phyloP scores from a whole-genome alignment of 1,139 yeast genomes.

The Pichia sorboxylosa region DNA sequence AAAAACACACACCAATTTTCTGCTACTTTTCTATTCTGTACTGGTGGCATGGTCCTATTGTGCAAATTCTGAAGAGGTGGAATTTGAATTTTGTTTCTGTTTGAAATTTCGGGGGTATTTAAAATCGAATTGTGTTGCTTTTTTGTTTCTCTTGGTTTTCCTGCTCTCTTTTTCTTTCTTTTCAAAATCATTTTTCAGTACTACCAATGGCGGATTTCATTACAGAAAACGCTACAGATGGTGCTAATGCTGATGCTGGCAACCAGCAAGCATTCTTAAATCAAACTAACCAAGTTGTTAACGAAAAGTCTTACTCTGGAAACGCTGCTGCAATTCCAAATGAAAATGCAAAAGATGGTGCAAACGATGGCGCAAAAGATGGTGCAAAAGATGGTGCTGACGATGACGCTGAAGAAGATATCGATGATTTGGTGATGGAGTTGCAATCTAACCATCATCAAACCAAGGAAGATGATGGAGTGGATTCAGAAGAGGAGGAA shows the following conservation, averaged over 20 bases:
- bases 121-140: too few relatives aligned
- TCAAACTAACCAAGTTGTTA: too few relatives aligned
- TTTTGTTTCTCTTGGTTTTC: background rate
- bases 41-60: too few relatives aligned
- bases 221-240: constrained; percentile 10
- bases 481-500: constrained; percentile 27
- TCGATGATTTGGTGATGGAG: constrained; percentile 80
- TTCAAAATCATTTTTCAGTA: constrained; percentile 7
- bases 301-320: too few relatives aligned
- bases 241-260: constrained; percentile 3
- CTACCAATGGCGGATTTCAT: constrained; percentile 11
- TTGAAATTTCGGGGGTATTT: too few relatives aligned
- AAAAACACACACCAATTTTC: too few relatives aligned
- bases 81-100: too few relatives aligned
- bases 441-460: constrained; percentile 55
- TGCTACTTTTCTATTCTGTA: too few relatives aligned
- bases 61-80: too few relatives aligned
- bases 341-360: too few relatives aligned
- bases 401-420: constrained; percentile 26
- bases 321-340: too few relatives aligned
- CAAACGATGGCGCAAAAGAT: background rate
- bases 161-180: background rate
- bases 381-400: constrained; percentile 3
- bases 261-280: too few relatives aligned
- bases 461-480: constrained; percentile 28